phyloP scores from a whole-genome alignment of 495 filamentous ascomycete genomes.

The Cladorrhinum samala region DNA sequence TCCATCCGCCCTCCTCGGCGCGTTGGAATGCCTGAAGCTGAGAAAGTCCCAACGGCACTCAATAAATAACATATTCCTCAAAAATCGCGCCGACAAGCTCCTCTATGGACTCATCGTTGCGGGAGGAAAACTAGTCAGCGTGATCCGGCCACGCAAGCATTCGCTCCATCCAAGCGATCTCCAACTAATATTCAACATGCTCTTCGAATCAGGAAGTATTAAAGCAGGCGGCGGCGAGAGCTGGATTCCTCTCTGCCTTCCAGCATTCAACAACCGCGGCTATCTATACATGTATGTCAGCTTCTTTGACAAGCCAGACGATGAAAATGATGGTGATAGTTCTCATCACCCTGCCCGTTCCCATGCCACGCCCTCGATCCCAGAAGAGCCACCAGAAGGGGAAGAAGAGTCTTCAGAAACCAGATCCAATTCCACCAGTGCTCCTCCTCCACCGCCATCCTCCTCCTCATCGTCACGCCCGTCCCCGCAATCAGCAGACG shows the following conservation, averaged over 20 bases:
- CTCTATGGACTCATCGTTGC: conserved; percentile 94
- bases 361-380: conserved; percentile 12
- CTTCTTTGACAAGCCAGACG: conserved; percentile 63
- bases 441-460: conserved; percentile 19
- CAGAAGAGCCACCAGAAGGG: conserved; percentile 12
- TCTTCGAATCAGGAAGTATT: conserved; percentile 90
- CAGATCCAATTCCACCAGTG: neutral
- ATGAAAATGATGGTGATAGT: conserved; percentile 25
- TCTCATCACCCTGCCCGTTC: conserved; percentile 17
- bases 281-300: conserved; percentile 99
- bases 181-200: conserved; percentile 97
- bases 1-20: conserved; percentile 78
- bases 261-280: conserved; percentile 95
- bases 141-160: conserved; percentile 89
- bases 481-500: conserved; percentile 33
- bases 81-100: conserved; percentile 62
- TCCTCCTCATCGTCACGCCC: conserved; percentile 12
- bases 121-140: conserved; percentile 87
- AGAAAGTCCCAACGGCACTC: conserved; percentile 77
- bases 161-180: conserved; percentile 93
- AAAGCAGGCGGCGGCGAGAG: conserved; percentile 85
- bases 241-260: conserved; percentile 94
- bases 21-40: conserved; percentile 83
- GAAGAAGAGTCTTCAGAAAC: neutral
- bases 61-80: conserved; percentile 83